Base-by-base conservation (phyloP, 2,329 filamentous ascomycete species). In the Xylaria sp. region DNA sequence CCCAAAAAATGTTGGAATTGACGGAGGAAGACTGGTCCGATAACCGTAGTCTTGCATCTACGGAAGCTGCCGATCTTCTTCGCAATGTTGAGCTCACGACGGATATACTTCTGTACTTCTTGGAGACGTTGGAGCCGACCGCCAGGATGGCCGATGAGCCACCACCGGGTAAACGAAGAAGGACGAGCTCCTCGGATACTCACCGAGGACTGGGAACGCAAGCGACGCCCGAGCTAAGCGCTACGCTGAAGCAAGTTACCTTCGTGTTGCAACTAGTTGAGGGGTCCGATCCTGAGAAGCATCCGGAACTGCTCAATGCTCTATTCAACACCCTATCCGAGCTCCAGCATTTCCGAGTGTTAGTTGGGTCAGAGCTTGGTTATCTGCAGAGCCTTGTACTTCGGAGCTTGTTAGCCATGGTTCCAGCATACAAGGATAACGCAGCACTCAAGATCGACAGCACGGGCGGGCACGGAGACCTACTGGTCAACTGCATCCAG, bases 401-500 rank as follows among this genome's bases (percentile, higher is more conserved):
- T 46, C 85, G 89, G 64, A 92, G 90, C 67, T 80, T 99, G 39
- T 79, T 93, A 54, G 86, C 88, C 48, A 96, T 97, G 75, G 86
- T 97, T 66, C 88, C 91, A 60, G 85, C 85, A 0, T 87, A 90
- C 68, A 90, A 89, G 74, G 74, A 76, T 54, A 79, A 84, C 73
- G 79, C 80, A 69, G 76, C 75, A 39, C 77, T 88, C 47, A 82
- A 83, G 59, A 87, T 96, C 59, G 91, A 95, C 72, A 85, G 86
- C 51, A 88, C 90, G 2, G 87, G 86, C 44, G 89, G 96, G 46
- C 87, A 95, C 59, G 90, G 91, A 2, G 94, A 99, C 72, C 76
- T 97, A 51, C 86, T 99, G 57, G 92, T 97, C 53, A 92, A 95
- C 70, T 97, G 92, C 76, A 90, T 99, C 50, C 90, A 95, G 70